Percentiles rank a stretch among this genome's conserved stretches.
These are phyloP conservation scores for Niveomyces coronatus DNA, from an alignment of 2,329 filamentous ascomycete genomes.

Conservation along the genomic window DNA sequence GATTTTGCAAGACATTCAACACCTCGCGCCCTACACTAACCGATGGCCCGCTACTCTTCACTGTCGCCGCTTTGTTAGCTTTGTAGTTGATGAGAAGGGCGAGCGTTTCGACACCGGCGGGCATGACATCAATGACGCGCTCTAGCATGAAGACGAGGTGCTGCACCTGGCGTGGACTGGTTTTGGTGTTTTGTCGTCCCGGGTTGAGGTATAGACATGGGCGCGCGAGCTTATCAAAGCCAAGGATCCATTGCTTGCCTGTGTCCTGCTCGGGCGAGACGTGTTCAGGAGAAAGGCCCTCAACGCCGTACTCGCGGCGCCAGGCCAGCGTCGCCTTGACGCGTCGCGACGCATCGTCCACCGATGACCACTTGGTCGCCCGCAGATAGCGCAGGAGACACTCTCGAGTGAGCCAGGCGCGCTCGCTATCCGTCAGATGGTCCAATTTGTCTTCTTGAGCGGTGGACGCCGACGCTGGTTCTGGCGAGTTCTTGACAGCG, in stretches of 20 bases:
- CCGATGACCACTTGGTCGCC: constrained; percentile 85
- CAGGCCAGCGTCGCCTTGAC: constrained; percentile 72
- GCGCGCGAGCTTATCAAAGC: constrained; percentile 76
- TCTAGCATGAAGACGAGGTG: constrained; percentile 96
- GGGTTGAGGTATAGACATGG: constrained; percentile 88
- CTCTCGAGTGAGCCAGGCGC: constrained; percentile 83
- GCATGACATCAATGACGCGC: constrained; percentile 77
- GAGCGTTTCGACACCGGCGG: constrained; percentile 74
- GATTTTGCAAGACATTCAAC: constrained; percentile 84
- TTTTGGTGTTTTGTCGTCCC: constrained; percentile 83
- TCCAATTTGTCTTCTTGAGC: constrained; percentile 46
- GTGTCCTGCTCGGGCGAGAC: constrained; percentile 93
- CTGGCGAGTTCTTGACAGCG: too few species aligned
- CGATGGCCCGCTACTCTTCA: constrained; percentile 62
- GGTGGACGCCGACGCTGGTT: too few species aligned
- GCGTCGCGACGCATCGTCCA: constrained; percentile 66
- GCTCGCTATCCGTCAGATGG: constrained; percentile 68
- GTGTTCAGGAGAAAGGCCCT: constrained; percentile 70
- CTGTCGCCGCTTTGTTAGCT: constrained; percentile 59
- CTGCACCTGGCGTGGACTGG: constrained; percentile 76
- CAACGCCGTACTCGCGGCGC: constrained; percentile 82
- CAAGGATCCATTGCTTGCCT: constrained; percentile 84
- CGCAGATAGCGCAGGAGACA: constrained; percentile 88
- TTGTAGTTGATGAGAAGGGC: constrained; percentile 90
- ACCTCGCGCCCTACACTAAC: constrained; percentile 71